phyloP scores from a whole-genome alignment of 805 yeast species.

The Cyberlindnera bimundalis region DNA sequence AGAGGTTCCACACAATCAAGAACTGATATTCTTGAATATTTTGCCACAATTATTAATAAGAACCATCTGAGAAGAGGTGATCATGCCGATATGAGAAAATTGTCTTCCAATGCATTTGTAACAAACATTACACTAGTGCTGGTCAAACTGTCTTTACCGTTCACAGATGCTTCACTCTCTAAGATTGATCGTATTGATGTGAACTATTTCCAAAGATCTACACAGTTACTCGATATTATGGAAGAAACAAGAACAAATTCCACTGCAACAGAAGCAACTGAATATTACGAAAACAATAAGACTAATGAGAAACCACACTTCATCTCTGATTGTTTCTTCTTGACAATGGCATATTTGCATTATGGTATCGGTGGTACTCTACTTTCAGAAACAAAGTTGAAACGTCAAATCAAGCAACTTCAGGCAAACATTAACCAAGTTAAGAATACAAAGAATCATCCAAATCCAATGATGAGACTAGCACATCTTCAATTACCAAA shows the following conservation, averaged over 20 bases:
- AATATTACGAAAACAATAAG: conserved; percentile 43
- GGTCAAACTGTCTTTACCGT: conserved; percentile 77
- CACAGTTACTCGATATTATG: conserved; percentile 52
- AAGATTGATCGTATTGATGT: conserved; percentile 77
- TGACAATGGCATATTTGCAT: conserved; percentile 75
- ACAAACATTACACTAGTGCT: conserved; percentile 67
- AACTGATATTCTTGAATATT: conserved; percentile 57
- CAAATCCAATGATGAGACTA: conserved; percentile 29
- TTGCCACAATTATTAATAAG: conserved; percentile 69
- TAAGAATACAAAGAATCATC: conserved; percentile 11
- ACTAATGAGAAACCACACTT: conserved; percentile 56
- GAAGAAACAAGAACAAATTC: conserved; percentile 86
- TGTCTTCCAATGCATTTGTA: conserved; percentile 81
- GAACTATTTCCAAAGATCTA: conserved; percentile 55
- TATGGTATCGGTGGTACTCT: conserved; percentile 85
- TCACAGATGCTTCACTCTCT: conserved; percentile 59
- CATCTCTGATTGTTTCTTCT: conserved; percentile 85
- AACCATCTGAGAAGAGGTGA: conserved; percentile 87
- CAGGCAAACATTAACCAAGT: conserved; percentile 36
- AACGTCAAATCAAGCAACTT: conserved; percentile 46
- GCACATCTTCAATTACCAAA: conserved; percentile 45
- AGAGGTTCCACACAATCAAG: conserved; percentile 71
- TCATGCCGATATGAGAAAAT: conserved; percentile 63
- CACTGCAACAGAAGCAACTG: conserved; percentile 65
- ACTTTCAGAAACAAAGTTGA: conserved; percentile 51